Evolutionary conservation across 75 land plant species (phyloP), one percentile per base, ranked within the genome.

Genomic region (Selaginella tamariscina): DNA sequence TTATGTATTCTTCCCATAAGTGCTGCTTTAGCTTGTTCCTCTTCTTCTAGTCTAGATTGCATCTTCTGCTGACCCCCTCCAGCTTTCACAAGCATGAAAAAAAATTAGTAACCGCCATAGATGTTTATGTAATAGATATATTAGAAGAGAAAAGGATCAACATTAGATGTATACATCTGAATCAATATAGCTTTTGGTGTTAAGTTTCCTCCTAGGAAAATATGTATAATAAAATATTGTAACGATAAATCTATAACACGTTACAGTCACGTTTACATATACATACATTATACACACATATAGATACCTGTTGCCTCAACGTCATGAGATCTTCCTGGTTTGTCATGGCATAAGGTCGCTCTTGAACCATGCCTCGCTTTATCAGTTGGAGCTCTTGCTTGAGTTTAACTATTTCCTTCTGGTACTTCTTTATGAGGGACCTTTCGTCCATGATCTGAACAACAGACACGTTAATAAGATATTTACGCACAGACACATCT

Each of bases 1-100:
- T 85, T 64, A 24, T 86, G 89, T 27, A 86, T 86, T 69, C 89
- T 79, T 30, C 77, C 86, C 56, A 86, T 64, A 31, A 86, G 71
- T 66, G 84, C 89, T 56, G 83, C 80, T 74, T 86, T 86, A 9
- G 86, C 89, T 63, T 86, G 84, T 77, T 85, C 84, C 57, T 85
- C 87, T 71, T 85, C 73, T 71, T 85, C 87, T 74, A 85, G 57
- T 68, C 89, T 77, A 54, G 86, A 81, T 57, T 83, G 86, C 32
- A 86, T 71, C 66, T 73, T 76, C 62, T 83, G 66, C 54, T 83
- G 81, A 68, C 89, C 89, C 79, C 84, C 76, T 86, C 83, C 33
- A 86, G 67, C 88, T 86, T 39, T n/a, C n/a, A n/a, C n/a, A 39
- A 39, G 15, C 15, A 5, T 15, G 15, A 39, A 39, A 39, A 39